Base-by-base conservation (phyloP, 148 eudicot genomes). In the Fagopyrum homotropicum region DNA sequence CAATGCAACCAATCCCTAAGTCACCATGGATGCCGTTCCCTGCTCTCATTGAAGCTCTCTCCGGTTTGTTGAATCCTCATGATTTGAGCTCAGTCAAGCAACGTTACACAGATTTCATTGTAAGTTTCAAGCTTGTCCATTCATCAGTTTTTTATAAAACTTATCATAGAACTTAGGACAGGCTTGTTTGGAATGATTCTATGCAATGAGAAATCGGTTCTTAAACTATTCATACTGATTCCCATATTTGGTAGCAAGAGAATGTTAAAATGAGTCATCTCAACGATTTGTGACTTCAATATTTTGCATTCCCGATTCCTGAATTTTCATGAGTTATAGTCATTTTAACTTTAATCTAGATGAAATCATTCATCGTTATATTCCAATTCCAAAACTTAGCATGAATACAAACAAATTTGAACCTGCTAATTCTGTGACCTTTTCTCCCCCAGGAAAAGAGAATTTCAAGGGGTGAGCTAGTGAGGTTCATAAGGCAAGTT, bases 1-100 rank as follows among this genome's bases (percentile, higher is more conserved):
- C 73, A 44, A 46, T 15, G 52, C 51, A 29, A 4, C 35, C 54
- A 5, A 47, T 46, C 9, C 55, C 35, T 17, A 46, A n/a, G 17
- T 47, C 74, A 6, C 40, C 74, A 19, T 72, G 74, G 74, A 72
- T 72, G 54, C 76, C 75, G 10, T 54, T 74, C 48, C 54, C 40
- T 45, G 72, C 77, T 74, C 78, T 66, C 16, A 45, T 59, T 16
- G 17, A 46, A 19, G 75, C 61, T 35, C 75, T 73, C 1, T 75
- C 63, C 5, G 55, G 12, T 59, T 16, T 14, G 7, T 49, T 45
- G 73, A 19, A 19, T 49, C 57, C 48, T 12, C 45, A 16, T 9
- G 74, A 4, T 49, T 46, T 72, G 74, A 47, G 55, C 40, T 46
- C 55, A 2, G 35, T 72, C 55, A 46, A 49, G 15, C 14, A 46